Base-by-base conservation (phyloP, 805 yeast species). In the Brettanomyces naardenensis region DNA sequence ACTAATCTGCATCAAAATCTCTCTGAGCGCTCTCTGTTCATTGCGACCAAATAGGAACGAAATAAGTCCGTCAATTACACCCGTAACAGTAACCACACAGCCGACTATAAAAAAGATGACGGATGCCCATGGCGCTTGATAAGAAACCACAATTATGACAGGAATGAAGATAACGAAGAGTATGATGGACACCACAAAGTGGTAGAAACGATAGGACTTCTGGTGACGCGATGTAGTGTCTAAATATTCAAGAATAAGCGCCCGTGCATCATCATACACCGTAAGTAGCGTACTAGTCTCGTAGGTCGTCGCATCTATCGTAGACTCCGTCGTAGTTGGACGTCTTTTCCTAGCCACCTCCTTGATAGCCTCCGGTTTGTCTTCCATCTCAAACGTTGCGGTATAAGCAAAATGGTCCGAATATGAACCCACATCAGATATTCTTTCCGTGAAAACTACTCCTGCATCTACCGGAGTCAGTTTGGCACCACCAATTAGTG, bases 351-450 rank as follows among this genome's bases (percentile, higher is more conserved):
- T 18, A 10, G 14, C 17, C 2, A 11, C 11, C 5, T 15, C 25
- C 10, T 13, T n/a, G 10, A 28, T 15, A 11, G 31, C 28, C 7
- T 38, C 28, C 21, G n/a, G 10, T 17, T 23, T 20, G 5, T 14
- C 19, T 28, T 19, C 33, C 18, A 27, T 32, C 34, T 63, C 54
- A 30, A 75, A 48, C 1, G 66, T 59, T 30, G 75, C 68, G 1
- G 69, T 49, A 49, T 81, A 84, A 0, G 90, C 98, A 67, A 92
- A 92, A 64, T 92, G 98, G 54, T 92, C 98, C 1, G 96, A 86
- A 44, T 73, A 80, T 4, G 95, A 82, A 20, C 94, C 87, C 1
- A 84, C 66, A 1, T 63, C 68, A 0, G 83, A 80, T 6, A 85
- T 61, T 18, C 56, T 52, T 33, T 85, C 95, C 1, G 87, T 78